Conservation (phyloP, 208 protist genomes). For the Crithidia fasciculata region DNA sequence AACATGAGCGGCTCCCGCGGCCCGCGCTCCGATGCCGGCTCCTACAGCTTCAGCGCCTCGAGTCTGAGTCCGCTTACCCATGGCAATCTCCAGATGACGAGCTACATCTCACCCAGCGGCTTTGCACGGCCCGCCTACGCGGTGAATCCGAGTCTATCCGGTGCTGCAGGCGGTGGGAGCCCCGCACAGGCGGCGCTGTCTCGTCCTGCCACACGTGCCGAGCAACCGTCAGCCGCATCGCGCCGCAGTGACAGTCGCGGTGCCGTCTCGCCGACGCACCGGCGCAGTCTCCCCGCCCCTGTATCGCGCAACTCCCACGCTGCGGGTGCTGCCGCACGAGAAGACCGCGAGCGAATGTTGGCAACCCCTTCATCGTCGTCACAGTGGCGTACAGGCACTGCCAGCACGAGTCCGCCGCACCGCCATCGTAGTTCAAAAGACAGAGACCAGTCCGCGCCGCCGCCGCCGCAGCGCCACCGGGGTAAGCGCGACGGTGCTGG, state of each 20-base stretch:
- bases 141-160: not conserved
- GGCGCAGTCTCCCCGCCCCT: not conserved
- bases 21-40: not conserved
- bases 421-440: too few relatives aligned
- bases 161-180: not conserved
- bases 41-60: not conserved
- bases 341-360: too few relatives aligned
- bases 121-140: constrained; percentile 13
- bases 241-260: too few relatives aligned
- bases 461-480: not conserved
- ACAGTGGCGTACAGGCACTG: not conserved
- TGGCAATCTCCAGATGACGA: not conserved
- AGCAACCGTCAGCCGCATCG: not conserved
- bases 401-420: too few relatives aligned
- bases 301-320: too few relatives aligned
- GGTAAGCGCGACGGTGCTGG: not conserved
- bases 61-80: not conserved
- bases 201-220: not conserved
- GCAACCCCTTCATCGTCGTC: not conserved
- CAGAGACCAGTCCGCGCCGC: not conserved
- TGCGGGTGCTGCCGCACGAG: too few relatives aligned
- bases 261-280: not conserved
- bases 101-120: not conserved
- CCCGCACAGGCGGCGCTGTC: not conserved
- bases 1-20: not conserved